phyloP scores from a whole-genome alignment of 768 basidiomycete genomes.

The Termitomyces sp. region DNA sequence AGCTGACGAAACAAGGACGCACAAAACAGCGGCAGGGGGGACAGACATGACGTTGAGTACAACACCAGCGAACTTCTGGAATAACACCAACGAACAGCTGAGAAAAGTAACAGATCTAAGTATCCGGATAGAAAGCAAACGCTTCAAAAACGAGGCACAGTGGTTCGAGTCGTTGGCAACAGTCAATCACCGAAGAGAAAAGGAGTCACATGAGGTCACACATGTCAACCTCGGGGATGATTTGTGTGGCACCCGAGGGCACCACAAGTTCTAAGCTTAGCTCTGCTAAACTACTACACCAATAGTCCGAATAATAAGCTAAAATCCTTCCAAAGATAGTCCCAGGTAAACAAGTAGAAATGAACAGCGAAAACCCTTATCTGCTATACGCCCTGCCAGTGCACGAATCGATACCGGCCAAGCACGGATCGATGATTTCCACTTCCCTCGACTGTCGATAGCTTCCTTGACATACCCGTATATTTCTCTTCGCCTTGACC shows the following conservation, averaged over 20 bases:
- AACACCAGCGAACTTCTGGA: background rate
- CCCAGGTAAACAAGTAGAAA: background rate
- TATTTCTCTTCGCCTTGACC: slow-evolving; percentile 13
- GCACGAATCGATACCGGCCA: slow-evolving; percentile 1
- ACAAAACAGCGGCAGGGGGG: slow-evolving; percentile 45
- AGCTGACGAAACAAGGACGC: slow-evolving; percentile 21
- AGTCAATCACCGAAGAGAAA: slow-evolving; percentile 3
- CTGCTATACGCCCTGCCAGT: background rate
- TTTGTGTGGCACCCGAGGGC: background rate
- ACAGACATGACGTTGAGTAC: slow-evolving; percentile 39
- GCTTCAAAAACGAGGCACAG: background rate
- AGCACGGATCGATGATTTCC: slow-evolving; percentile 17
- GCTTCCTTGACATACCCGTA: slow-evolving; percentile 8
- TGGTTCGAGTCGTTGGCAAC: slow-evolving; percentile 10
- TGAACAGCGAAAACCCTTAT: background rate
- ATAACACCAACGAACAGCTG: background rate
- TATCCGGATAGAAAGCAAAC: background rate
- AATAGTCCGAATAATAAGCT: background rate
- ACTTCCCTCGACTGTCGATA: slow-evolving; percentile 11
- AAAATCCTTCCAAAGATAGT: background rate
- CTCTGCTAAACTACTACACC: background rate
- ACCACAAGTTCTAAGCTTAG: background rate
- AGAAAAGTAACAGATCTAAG: background rate
- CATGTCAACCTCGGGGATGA: background rate
- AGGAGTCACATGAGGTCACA: slow-evolving; percentile 17